Evolutionary conservation across 139 green algal genomes (phyloP), one percentile per base, ranked within the genome.

Genomic region (Parachlorella kessleri): DNA sequence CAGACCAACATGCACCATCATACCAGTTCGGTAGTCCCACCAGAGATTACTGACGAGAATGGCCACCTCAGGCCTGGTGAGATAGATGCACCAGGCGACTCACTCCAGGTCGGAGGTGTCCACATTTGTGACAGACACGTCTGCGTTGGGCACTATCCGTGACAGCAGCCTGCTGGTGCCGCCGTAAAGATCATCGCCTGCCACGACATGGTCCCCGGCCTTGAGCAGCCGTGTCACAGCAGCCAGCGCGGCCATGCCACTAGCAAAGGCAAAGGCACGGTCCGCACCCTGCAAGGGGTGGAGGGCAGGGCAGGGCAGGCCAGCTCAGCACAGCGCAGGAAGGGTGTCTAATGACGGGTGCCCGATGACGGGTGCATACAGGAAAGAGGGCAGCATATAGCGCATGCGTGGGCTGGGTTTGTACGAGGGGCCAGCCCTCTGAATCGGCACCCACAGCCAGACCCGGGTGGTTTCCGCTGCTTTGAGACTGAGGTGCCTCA

Each of bases 151-250:
- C 5, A 90, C 74, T 1, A 90, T 80, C 21, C 90, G 86, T 9
- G 82, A 79, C 32, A 99, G 91, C 77, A 99, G 87, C 33, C 97
- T 84, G 55, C 77, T 90, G 39, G 96, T 99, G 67, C 97, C 97
- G 10, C 97, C 97, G 75, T 99, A 99, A 33, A 99, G 90, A 84
- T 99, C 97, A 70, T 99, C 96, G 1, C 97, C 97, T 24, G 93
- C 91, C 59, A 98, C 80, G 35, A 98, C 91, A 70, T 95, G 93
- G 54, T 93, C 89, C 3, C 93, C 94, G 2, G 77, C 39, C 9
- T 48, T 59, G 48, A 90, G 79, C 54, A 92, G 75, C 5, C 86
- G 78, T 38, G 84, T 73, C 14, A 89, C 84, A 2, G 83, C 79
- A 1, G 90, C 83, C 36, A 99, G 83, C 4, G 97, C 95, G 14